Conservation (phyloP, 2,329 filamentous ascomycete genomes). For the Aureobasidium sp. region DNA sequence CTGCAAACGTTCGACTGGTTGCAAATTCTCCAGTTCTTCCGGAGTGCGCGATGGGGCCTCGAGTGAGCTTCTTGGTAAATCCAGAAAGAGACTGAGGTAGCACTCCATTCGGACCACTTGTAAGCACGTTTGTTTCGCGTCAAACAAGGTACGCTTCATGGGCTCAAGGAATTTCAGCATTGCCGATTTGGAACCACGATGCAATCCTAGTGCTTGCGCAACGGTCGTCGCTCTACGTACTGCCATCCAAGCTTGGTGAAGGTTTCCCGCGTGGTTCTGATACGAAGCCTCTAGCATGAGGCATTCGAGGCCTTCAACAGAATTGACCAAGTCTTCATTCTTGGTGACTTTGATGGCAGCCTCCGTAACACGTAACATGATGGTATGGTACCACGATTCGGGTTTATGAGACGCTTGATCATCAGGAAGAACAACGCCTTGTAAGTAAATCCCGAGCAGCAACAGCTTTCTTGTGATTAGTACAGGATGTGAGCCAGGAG, state of each 20-base stretch:
- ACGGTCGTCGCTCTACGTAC: neutral
- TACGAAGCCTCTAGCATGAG: neutral
- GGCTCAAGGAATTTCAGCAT: neutral
- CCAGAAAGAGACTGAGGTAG: neutral
- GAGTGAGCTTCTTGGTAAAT: neutral
- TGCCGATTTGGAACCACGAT: too few relatives aligned
- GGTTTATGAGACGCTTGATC: neutral
- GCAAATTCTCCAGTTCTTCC: neutral
- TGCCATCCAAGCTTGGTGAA: neutral
- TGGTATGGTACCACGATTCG: neutral
- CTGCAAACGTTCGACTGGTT: neutral
- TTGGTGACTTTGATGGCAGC: neutral
- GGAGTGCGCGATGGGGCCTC: neutral
- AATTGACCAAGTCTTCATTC: neutral
- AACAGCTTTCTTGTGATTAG: neutral
- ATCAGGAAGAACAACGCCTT: neutral
- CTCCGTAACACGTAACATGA: neutral
- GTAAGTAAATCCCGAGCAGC: neutral
- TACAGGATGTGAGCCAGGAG: neutral
- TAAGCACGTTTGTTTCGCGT: neutral
- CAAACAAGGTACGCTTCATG: neutral
- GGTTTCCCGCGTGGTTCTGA: neutral
- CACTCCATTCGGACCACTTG: neutral
- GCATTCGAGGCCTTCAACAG: neutral
- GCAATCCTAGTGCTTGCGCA: neutral